Base-by-base conservation (phyloP, 768 basidiomycete genomes). In the Amanita muscaria region DNA sequence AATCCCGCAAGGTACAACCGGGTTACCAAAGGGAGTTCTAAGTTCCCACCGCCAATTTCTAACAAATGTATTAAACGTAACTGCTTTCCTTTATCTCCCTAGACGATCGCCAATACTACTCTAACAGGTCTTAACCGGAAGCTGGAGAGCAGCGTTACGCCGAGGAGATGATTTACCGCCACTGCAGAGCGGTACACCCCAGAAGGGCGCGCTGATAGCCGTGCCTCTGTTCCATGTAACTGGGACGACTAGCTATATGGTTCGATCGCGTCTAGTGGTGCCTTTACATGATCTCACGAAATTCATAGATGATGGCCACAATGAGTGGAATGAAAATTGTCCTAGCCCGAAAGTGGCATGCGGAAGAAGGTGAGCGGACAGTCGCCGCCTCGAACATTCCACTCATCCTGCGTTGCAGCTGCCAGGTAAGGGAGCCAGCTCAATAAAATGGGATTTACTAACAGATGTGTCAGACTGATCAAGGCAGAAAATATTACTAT, bases 181-280 rank as follows among this genome's bases (percentile, higher is more conserved):
- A 2, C 53, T 58, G 4, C 49, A 59, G 2, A 41, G 57, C n/a
- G 70, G 34, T 15, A 12, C 63, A 5, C 63, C 67, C 5, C 69
- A 72, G 55, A 66, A 62, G 46, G 70, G 65, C 9, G 53, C 65
- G 25, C 54, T 78, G 29, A 55, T 78, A 22, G 64, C 71, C n/a
- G 74, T 77, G 1, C 79, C 79, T 1, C 57, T 81, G 7, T 79
- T 81, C 59, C 78, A 80, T 57, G 76, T 74, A 6, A 76, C 74
- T 8, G 76, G 72, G 2, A 53, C 44, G n/a, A 57, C 50, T 14
- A 64, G 63, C 51, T 49, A 44, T 44, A 53, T 50, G 35, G 57
- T 54, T 49, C 23, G 48, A 25, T 11, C 19, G 12, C 2, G 19
- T 34, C 48, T 41, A n/a, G n/a, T 30, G 35, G 23, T 47, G 8